Conservation (phyloP, 2,329 filamentous ascomycete species). For the Diaporthe caulivora region DNA sequence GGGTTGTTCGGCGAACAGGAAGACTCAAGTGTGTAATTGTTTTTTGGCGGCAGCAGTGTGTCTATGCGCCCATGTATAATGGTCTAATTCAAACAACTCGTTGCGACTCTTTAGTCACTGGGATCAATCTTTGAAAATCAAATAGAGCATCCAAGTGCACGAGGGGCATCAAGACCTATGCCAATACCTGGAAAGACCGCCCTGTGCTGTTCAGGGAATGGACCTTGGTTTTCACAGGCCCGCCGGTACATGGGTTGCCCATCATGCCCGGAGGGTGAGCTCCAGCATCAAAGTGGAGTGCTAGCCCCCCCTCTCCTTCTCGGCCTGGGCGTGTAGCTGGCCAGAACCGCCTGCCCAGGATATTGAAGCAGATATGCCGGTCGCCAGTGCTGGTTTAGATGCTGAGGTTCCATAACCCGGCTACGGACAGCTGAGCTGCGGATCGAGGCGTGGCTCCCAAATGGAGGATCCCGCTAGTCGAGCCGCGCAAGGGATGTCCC, state of each 20-base stretch:
- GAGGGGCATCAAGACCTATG: not conserved
- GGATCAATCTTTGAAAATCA: no score
- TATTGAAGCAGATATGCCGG: not conserved
- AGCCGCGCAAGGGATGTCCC: slow-evolving; percentile 21
- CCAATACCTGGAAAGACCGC: not conserved
- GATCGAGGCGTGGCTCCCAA: slow-evolving; percentile 4
- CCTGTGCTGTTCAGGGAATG: not conserved
- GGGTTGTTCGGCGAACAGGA: not conserved
- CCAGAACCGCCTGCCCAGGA: not conserved
- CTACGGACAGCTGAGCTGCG: not conserved
- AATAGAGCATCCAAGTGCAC: not conserved
- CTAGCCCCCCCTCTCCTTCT: no score
- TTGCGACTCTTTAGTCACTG: not conserved
- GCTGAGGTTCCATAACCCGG: not conserved
- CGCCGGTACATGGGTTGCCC: not conserved
- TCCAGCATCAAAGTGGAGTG: not conserved
- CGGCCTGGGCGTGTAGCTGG: slow-evolving; percentile 1
- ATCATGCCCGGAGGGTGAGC: no score
- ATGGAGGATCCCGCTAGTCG: slow-evolving; percentile 11
- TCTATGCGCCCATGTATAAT: not conserved
- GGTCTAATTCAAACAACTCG: not conserved
- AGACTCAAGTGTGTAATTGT: slow-evolving; percentile 1
- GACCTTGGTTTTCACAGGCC: not conserved
- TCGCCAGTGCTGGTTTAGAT: not conserved
- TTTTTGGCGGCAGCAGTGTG: not conserved